Evolutionary conservation across 2,329 filamentous ascomycete genomes (phyloP), one percentile per base, ranked within the genome.

Genomic region (Cyphellophora attinorum): DNA sequence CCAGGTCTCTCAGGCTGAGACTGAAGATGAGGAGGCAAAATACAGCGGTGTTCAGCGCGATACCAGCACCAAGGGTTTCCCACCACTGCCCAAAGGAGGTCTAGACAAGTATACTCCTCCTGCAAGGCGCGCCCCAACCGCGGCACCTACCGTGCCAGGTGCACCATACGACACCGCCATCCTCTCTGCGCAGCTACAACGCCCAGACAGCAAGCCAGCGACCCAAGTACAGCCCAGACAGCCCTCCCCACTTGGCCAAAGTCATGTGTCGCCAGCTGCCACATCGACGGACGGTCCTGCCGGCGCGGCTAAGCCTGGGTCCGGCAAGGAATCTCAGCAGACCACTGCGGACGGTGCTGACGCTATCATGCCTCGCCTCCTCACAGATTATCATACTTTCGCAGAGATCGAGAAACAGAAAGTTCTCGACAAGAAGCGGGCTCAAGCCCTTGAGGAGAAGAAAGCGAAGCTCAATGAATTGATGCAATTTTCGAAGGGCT

Each of bases 1-100:
- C 34, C 66, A 75, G n/a, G 72, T 70, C 10, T 65, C 70, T 6
- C 70, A 74, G 25, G 73, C 81, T 34, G 76, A 78, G 33, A 79
- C 76, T 11, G 59, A 72, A 17, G 85, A 94, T 45, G 91, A 98
- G 60, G 91, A 98, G 62, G 88, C 93, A 54, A 95, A 91, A 55
- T 96, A 96, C 62, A 95, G 88, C 53, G 89, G 89, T 54, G 91
- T 98, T 36, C 80, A 80, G 42, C 79, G 89, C 45, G 79, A 83
- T 27, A 53, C 57, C 27, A 52, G 53, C 37, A 63, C 67, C 36
- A 28, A 23, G 11, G 32, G 34, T 17, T 81, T 81, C 49, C 74
- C 80, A 5, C 72, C 81, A n/a, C 67, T 93, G 19, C 56, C 65
- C 17, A 70, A 68, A 38, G 68, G 72, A 6, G 66, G 68, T 34